phyloP scores from a whole-genome alignment of 345 rosid species.

The Moricandia arvensis region DNA sequence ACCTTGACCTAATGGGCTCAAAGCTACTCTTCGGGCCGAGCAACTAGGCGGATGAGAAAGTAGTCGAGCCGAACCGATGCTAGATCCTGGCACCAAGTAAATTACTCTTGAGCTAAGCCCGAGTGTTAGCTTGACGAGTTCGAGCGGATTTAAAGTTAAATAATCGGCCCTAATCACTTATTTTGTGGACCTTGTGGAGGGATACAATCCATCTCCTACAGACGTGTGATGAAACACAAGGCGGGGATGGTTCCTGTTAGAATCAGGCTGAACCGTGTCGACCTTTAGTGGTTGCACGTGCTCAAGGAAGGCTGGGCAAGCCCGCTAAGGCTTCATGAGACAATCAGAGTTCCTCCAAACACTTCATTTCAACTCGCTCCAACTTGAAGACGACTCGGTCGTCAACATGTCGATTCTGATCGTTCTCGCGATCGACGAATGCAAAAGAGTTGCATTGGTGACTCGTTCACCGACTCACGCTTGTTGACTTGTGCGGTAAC shows the following conservation, averaged over 20 bases:
- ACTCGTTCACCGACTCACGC: constrained; percentile 62
- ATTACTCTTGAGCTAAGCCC: too few relatives aligned
- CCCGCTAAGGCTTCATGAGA: constrained; percentile 92
- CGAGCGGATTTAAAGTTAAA: too few relatives aligned
- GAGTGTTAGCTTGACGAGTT: too few relatives aligned
- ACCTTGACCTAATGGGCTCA: too few relatives aligned
- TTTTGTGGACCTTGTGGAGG: too few relatives aligned
- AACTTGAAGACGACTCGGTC: constrained; percentile 74
- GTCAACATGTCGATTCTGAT: constrained; percentile 97
- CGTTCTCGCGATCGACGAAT: constrained; percentile 79
- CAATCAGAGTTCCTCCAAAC: too few relatives aligned
- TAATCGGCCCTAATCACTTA: too few relatives aligned
- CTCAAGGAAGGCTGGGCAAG: constrained; percentile 99
- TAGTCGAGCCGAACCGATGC: too few relatives aligned
- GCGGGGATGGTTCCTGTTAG: constrained; percentile 47
- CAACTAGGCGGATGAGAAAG: too few relatives aligned
- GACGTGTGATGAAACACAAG: constrained; percentile 55
- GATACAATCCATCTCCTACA: too few relatives aligned
- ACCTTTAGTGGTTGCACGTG: constrained; percentile 87
- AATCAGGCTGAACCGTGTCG: constrained; percentile 60
- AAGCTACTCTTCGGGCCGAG: too few relatives aligned
- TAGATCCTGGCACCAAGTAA: too few relatives aligned
- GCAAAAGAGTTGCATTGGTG: constrained; percentile 64
- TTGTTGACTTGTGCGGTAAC: constrained; percentile 59
- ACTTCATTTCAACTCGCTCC: constrained; percentile 95